A percentile compares a stretch with the other conserved stretches of the same genome.
Conservation (phyloP, 129 eudicot genomes). For the Artemisia argyi region DNA sequence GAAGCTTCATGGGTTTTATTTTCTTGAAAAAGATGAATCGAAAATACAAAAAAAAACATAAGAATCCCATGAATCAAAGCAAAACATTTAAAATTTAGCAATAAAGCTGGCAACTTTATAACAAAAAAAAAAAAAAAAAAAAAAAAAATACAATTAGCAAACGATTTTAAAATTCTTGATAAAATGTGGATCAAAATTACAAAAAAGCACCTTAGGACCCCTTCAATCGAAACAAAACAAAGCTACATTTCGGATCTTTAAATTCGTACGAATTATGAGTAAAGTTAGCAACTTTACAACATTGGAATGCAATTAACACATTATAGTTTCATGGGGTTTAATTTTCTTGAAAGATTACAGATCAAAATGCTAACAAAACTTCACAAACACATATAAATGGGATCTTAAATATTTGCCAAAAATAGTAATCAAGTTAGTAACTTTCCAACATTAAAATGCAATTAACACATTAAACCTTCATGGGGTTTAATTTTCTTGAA, state of each 20-base stretch:
- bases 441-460: conserved; percentile 7
- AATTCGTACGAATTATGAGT: neutral
- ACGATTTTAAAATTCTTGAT: too few species aligned
- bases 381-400: neutral
- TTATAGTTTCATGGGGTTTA: neutral
- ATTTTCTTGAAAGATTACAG: too few species aligned
- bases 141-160: too few species aligned
- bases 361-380: too few species aligned
- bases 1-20: neutral
- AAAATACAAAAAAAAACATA: too few species aligned
- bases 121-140: too few species aligned
- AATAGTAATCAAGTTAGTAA: conserved; percentile 4
- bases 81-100: too few species aligned
- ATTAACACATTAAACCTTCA: neutral
- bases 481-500: conserved; percentile 15
- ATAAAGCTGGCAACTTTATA: too few species aligned
- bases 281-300: conserved; percentile 14
- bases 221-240: neutral
- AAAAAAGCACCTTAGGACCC: neutral
- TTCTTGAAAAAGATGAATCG: too few species aligned
- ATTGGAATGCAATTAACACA: neutral
- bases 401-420: neutral
- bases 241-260: neutral
- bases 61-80: too few species aligned
- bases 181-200: neutral